Percentiles rank a stretch among this genome's conserved stretches.
Evolutionary conservation across 306 rosid species (phyloP).

Genomic region (Rubus idaeus): DNA sequence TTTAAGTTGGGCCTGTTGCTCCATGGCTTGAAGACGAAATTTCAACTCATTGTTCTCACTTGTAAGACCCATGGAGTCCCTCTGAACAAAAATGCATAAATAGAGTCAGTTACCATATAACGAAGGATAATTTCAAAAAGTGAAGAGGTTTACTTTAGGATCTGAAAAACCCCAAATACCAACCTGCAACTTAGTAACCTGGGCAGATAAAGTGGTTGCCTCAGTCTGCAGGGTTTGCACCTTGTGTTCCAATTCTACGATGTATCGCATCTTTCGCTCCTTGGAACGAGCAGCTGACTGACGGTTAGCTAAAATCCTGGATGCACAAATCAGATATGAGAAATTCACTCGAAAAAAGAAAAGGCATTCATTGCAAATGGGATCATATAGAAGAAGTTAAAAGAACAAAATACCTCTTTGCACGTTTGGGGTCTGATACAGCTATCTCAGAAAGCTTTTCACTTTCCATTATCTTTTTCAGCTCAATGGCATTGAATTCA

Average conservation of each 20-base stretch:
- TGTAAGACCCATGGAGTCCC: constrained; percentile 54
- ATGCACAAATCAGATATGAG: constrained; percentile 17
- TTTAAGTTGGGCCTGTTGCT: constrained; percentile 78
- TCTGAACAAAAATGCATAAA: constrained; percentile 35
- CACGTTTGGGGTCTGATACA: constrained; percentile 81
- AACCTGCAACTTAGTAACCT: constrained; percentile 72
- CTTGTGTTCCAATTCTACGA: constrained; percentile 81
- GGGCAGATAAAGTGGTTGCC: constrained; percentile 75
- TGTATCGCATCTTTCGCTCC: constrained; percentile 71
- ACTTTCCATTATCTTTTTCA: constrained; percentile 69
- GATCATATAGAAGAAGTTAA: background rate
- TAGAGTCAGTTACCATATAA: constrained; percentile 4
- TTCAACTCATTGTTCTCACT: constrained; percentile 74
- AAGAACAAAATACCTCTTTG: constrained; percentile 56
- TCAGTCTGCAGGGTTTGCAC: constrained; percentile 92
- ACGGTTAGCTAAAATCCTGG: constrained; percentile 90
- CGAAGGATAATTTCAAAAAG: background rate
- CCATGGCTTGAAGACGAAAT: constrained; percentile 83
- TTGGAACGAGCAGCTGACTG: constrained; percentile 94
- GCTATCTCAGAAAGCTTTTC: constrained; percentile 84
- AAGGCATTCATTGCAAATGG: background rate
- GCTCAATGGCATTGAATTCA: constrained; percentile 63
- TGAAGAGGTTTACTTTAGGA: background rate
- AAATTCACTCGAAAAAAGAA: background rate
- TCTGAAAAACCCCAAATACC: constrained; percentile 19